Evolutionary conservation across 108 stramenopile genomes (phyloP).

Genomic region (Cyclostephanos invisitatus): DNA sequence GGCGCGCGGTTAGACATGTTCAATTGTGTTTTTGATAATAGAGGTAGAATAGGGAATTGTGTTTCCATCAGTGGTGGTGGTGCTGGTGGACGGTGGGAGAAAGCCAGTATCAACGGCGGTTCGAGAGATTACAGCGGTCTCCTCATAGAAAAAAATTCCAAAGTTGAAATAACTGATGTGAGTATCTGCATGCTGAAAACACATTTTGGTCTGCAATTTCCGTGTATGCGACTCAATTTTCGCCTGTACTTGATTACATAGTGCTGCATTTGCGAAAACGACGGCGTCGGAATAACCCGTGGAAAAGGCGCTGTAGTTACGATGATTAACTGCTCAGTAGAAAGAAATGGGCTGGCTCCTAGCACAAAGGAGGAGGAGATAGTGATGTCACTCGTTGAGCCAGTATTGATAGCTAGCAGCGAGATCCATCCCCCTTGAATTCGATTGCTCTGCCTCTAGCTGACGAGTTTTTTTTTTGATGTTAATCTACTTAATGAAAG

Average conservation of each 20-base stretch:
- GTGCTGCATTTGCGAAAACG: constrained; percentile 16
- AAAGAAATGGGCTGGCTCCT: constrained; percentile 16
- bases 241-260: not conserved
- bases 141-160: constrained; percentile 21
- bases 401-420: not conserved
- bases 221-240: not conserved
- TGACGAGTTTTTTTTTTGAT: not conserved
- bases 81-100: constrained; percentile 41
- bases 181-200: constrained; percentile 18
- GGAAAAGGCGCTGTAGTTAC: constrained; percentile 14
- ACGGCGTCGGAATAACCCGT: constrained; percentile 16
- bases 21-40: constrained; percentile 73
- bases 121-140: constrained; percentile 26
- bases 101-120: constrained; percentile 29
- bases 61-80: constrained; percentile 23
- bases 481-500: too few relatives aligned
- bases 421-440: not conserved
- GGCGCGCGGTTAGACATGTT: constrained; percentile 61
- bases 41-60: constrained; percentile 53
- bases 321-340: constrained; percentile 19
- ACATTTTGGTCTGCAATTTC: not conserved
- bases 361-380: not conserved
- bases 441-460: not conserved
- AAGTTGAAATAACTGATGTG: constrained; percentile 34
- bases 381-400: not conserved